Conservation (phyloP, 371 early-diverging fungal species). For the Phascolomyces articulosus region DNA sequence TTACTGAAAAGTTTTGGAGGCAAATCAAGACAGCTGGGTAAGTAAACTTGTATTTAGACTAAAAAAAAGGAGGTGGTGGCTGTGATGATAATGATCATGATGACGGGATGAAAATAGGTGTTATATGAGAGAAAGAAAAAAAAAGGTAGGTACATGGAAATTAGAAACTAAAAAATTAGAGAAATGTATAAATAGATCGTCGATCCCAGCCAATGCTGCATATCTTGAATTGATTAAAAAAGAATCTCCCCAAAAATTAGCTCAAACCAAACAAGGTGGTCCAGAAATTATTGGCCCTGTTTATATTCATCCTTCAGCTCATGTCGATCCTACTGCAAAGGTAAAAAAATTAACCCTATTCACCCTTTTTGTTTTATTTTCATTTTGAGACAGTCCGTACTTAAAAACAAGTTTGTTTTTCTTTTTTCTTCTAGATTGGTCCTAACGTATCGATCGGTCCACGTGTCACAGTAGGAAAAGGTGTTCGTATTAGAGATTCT, state of each 20-base stretch:
- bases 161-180: neutral
- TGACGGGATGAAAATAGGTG: too few relatives aligned
- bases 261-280: conserved; percentile 52
- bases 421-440: conserved; percentile 80
- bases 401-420: neutral
- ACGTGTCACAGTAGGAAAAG: conserved; percentile 91
- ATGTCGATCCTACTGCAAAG: conserved; percentile 92
- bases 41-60: conserved; percentile 6
- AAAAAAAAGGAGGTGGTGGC: too few relatives aligned
- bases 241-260: conserved; percentile 67
- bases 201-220: conserved; percentile 90
- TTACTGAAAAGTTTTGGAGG: conserved; percentile 86
- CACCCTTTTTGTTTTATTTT: too few relatives aligned
- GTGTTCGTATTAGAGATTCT: conserved; percentile 94
- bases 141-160: neutral
- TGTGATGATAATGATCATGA: too few relatives aligned
- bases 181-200: conserved; percentile 60
- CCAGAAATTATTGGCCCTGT: conserved; percentile 92
- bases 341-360: conserved; percentile 43
- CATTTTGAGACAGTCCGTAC: too few relatives aligned
- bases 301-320: conserved; percentile 93
- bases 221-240: conserved; percentile 81
- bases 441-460: conserved; percentile 97
- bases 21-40: conserved; percentile 95
- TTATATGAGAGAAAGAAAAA: neutral